Evolutionary conservation across 768 basidiomycete genomes (phyloP).

Genomic region (Collybia sp.): DNA sequence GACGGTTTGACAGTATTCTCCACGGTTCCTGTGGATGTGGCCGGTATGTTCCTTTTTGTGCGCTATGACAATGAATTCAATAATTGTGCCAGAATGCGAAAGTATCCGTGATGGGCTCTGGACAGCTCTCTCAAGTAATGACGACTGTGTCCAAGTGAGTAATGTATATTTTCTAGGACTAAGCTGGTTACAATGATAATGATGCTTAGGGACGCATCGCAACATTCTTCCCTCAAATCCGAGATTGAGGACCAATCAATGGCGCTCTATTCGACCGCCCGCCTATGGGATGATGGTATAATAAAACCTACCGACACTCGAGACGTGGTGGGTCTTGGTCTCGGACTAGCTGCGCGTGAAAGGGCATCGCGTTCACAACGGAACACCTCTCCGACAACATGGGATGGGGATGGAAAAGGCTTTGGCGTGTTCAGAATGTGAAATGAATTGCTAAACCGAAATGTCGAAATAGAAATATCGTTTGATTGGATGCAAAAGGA

Average conservation of each 20-base stretch:
- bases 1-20: slow-evolving; percentile 65
- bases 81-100: slow-evolving; percentile 65
- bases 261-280: slow-evolving; percentile 83
- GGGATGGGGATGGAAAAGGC: slow-evolving; percentile 67
- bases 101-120: slow-evolving; percentile 93
- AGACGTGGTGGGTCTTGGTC: slow-evolving; percentile 82
- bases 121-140: slow-evolving; percentile 93
- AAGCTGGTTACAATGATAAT: not conserved
- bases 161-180: not conserved
- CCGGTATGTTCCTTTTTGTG: slow-evolving; percentile 50
- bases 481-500: too few relatives aligned
- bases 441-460: not conserved
- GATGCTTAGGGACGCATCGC: slow-evolving; percentile 62
- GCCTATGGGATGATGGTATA: slow-evolving; percentile 94
- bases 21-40: slow-evolving; percentile 98
- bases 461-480: not conserved
- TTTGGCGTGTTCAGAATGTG: slow-evolving; percentile 94
- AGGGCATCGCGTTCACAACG: slow-evolving; percentile 13
- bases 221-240: slow-evolving; percentile 66
- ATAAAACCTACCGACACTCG: slow-evolving; percentile 87
- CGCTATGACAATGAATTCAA: slow-evolving; percentile 7
- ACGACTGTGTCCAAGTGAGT: slow-evolving; percentile 76
- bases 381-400: slow-evolving; percentile 39
- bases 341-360: slow-evolving; percentile 67
- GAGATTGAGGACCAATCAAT: slow-evolving; percentile 90